phyloP scores from a whole-genome alignment of 2,329 filamentous ascomycete genomes.

The Fusarium sulawesiense region DNA sequence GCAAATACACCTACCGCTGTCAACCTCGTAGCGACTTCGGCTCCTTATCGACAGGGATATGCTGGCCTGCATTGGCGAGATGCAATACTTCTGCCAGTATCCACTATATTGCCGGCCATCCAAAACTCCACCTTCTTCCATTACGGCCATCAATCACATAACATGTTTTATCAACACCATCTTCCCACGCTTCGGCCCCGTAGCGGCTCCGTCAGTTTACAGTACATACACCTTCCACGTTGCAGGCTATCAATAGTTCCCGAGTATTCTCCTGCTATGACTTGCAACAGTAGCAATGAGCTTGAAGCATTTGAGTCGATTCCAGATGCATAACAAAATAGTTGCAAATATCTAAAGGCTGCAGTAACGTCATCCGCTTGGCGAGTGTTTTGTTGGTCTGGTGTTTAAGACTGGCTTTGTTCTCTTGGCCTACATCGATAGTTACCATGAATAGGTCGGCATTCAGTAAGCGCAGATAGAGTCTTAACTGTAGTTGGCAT shows the following conservation, averaged over 20 bases:
- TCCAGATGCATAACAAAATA: neutral
- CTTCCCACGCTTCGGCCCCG: slow-evolving; percentile 25
- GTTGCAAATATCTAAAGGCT: neutral
- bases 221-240: neutral
- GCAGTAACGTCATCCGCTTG: neutral
- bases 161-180: slow-evolving; percentile 34
- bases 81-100: slow-evolving; percentile 9
- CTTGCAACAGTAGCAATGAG: neutral
- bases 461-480: neutral
- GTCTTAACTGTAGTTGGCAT: neutral
- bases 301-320: neutral
- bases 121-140: slow-evolving; percentile 16
- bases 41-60: slow-evolving; percentile 12
- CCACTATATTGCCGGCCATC: slow-evolving; percentile 10
- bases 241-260: neutral
- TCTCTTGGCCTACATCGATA: slow-evolving; percentile 25
- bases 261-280: neutral
- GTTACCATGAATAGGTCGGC: slow-evolving; percentile 17
- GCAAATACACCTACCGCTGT: neutral
- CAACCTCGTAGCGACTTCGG: slow-evolving; percentile 14
- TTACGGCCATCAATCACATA: slow-evolving; percentile 44
- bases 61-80: slow-evolving; percentile 22
- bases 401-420: slow-evolving; percentile 11
- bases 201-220: slow-evolving; percentile 26
- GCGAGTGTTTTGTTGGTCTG: slow-evolving; percentile 8